Base-by-base conservation (phyloP, 768 basidiomycete genomes). In the Calocybe gangraenosa region DNA sequence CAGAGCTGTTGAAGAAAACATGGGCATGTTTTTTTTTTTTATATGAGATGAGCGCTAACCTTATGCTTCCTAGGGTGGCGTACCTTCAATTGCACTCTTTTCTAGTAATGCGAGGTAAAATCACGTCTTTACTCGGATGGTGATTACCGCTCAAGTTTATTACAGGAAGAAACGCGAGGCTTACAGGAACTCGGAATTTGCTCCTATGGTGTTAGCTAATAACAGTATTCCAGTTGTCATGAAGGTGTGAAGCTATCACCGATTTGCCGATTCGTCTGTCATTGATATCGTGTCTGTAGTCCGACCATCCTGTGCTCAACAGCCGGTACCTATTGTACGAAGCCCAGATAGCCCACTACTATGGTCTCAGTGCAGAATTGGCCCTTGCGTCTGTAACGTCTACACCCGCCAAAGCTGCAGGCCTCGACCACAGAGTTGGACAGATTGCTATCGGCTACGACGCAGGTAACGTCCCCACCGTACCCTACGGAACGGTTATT, bases 41-140 rank as follows among this genome's bases (percentile, higher is more conserved):
- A n/a, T n/a, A n/a, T n/a, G n/a, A n/a, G 11, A 44, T 11, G 22
- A 43, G 46, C 39, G 7, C 47, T 46, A 15, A 3, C 50, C 30
- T 37, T 14, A 35, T 13, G 3, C 19, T 3, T 21, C 30, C 6
- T 30, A 68, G 73, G 76, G 71, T 4, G 67, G 68, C 8, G 53
- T 78, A 13, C 89, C 89, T 1, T 77, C 83, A 0, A 70, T 86
- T 18, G 87, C 89, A 0, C 71, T 90, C 37, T 91, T 89, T 52
- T 82, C 87, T 1, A 72, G 77, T 7, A 81, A 79, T 53, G 71
- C 75, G 38, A 65, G 72, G 74, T 75, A 41, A 17, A 48, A 31
- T 10, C 38, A 3, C 10, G 8, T 14, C 10, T 31, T 3, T 11
- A 35, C 2, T 9, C 14, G 20, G 20, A 21, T n/a, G 8, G 5